Conservation (phyloP, 352 stramenopile genomes). For the Globisporangium solare region DNA sequence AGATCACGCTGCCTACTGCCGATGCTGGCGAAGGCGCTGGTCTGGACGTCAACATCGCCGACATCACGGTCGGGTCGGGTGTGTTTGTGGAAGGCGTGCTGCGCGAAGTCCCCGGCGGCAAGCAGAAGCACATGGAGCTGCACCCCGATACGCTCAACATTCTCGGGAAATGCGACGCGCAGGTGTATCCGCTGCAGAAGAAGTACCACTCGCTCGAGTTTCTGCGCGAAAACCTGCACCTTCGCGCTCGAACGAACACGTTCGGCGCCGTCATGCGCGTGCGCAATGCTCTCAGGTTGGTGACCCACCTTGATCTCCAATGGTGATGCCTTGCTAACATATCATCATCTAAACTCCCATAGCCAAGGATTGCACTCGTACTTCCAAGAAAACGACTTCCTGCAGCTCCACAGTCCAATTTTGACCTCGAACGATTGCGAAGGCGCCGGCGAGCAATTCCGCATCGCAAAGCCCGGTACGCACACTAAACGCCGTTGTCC, state of each 20-base stretch:
- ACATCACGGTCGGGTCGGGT: slow-evolving; percentile 91
- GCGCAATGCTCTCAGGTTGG: slow-evolving; percentile 84
- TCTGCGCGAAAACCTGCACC: slow-evolving; percentile 94
- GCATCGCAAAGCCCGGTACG: slow-evolving; percentile 78
- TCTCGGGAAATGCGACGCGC: slow-evolving; percentile 89
- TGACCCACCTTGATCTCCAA: neutral
- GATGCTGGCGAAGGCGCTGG: slow-evolving; percentile 26
- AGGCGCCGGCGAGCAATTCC: slow-evolving; percentile 98
- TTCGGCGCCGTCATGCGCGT: slow-evolving; percentile 94
- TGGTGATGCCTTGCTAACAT: too few species aligned
- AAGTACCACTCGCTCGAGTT: slow-evolving; percentile 98
- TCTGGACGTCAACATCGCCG: slow-evolving; percentile 59
- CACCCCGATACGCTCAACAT: slow-evolving; percentile 79
- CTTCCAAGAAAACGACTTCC: slow-evolving; percentile 76
- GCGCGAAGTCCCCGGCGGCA: slow-evolving; percentile 78
- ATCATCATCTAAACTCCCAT: neutral
- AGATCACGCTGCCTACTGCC: slow-evolving; percentile 83
- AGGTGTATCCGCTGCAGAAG: slow-evolving; percentile 97
- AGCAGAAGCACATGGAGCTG: slow-evolving; percentile 92
- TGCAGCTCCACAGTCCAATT: slow-evolving; percentile 89
- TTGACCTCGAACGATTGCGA: slow-evolving; percentile 98
- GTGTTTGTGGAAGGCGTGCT: slow-evolving; percentile 89
- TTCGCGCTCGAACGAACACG: slow-evolving; percentile 96
- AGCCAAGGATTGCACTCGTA: slow-evolving; percentile 68
- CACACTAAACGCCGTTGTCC: slow-evolving; percentile 1